These are phyloP conservation scores for Isoetes taiwanensis DNA, from an alignment of 75 land plant species.

Conservation along the genomic window DNA sequence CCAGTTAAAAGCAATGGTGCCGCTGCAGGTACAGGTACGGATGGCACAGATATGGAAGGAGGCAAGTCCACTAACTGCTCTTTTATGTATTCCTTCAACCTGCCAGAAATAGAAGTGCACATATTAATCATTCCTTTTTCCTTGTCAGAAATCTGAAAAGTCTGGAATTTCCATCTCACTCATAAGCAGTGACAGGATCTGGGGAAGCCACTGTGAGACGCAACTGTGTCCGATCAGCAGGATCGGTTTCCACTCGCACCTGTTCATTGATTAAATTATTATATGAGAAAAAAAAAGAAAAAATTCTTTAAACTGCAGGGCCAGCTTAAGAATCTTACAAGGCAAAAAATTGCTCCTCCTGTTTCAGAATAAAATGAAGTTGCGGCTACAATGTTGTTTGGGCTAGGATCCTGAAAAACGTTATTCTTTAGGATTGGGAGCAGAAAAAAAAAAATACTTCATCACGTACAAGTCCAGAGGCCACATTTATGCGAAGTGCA, in stretches of 20 bases:
- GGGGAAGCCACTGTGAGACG: conserved; percentile 84
- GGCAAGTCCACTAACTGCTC: conserved; percentile 70
- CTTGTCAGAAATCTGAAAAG: background rate
- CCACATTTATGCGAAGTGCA: conserved; percentile 48
- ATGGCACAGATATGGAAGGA: conserved; percentile 6
- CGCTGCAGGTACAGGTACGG: conserved; percentile 20
- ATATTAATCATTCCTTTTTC: background rate
- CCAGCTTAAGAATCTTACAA: conserved; percentile 53
- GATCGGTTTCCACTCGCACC: conserved; percentile 96
- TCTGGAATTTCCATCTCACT: conserved; percentile 36
- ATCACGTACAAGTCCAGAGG: conserved; percentile 81
- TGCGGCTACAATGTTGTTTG: conserved; percentile 82
- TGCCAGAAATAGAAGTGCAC: conserved; percentile 11
- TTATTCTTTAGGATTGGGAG: background rate
- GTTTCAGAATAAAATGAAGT: conserved; percentile 72
- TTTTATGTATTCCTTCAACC: conserved; percentile 91
- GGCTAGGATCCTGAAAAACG: conserved; percentile 70
- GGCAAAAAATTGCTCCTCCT: conserved; percentile 61
- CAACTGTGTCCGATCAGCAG: conserved; percentile 87
- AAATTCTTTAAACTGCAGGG: no score
- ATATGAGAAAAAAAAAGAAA: no score
- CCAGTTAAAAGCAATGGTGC: conserved; percentile 36
- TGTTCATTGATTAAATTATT: no score
- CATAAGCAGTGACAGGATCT: conserved; percentile 63
- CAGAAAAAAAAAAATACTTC: background rate